A percentile compares a stretch with the other conserved stretches of the same genome.
Evolutionary conservation across 441 rosid species (phyloP).

Genomic region (Manihot esculenta): DNA sequence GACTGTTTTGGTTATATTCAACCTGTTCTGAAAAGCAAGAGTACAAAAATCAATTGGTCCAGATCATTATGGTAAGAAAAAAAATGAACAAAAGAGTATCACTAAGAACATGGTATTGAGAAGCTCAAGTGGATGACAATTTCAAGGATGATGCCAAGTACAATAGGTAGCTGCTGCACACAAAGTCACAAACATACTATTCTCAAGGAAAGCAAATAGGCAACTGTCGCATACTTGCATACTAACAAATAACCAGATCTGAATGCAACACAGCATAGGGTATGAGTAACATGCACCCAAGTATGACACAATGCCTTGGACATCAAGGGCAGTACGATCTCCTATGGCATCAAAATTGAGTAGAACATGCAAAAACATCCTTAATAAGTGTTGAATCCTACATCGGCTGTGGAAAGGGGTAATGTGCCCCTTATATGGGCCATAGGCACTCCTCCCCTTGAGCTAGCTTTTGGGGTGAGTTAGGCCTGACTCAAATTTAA

Average conservation of each 20-base stretch:
- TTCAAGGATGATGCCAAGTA: slow-evolving; percentile 1
- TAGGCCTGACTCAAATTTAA: too few relatives aligned
- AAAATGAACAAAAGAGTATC: background rate
- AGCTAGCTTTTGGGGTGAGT: too few relatives aligned
- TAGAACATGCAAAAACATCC: background rate
- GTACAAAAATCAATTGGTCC: slow-evolving; percentile 18
- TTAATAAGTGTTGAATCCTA: too few relatives aligned
- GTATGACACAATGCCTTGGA: background rate
- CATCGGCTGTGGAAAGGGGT: too few relatives aligned
- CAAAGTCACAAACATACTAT: background rate
- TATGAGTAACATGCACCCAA: background rate
- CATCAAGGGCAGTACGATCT: background rate
- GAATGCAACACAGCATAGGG: background rate
- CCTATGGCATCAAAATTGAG: background rate
- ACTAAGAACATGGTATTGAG: background rate
- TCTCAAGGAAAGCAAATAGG: background rate
- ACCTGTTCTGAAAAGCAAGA: slow-evolving; percentile 83
- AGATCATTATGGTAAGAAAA: background rate
- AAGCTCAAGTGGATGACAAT: background rate
- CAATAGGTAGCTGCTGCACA: background rate
- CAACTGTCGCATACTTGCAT: slow-evolving; percentile 2
- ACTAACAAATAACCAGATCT: background rate
- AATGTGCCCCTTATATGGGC: too few relatives aligned
- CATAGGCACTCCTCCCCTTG: too few relatives aligned
- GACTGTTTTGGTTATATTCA: slow-evolving; percentile 94